phyloP scores from a whole-genome alignment of 2,329 filamentous ascomycete genomes.

The Exophiala sideris region DNA sequence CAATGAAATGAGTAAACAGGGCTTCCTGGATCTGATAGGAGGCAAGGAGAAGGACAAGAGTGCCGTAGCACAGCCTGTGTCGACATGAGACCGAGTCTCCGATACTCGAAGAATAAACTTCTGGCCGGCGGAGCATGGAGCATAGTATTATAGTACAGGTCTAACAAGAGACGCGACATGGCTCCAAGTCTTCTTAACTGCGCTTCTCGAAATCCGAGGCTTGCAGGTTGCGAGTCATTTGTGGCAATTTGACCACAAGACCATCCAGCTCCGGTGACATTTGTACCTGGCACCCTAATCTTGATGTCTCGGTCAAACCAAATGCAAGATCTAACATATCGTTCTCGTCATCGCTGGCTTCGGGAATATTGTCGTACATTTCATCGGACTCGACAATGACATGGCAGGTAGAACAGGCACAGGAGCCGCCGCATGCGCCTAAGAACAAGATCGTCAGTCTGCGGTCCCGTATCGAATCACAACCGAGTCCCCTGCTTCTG shows the following conservation, averaged over 20 bases:
- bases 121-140: conserved; percentile 14
- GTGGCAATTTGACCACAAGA: conserved; percentile 76
- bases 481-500: background rate
- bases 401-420: conserved; percentile 90
- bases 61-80: background rate
- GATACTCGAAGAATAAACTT: no score
- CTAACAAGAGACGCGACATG: background rate
- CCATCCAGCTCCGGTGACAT: conserved; percentile 92
- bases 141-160: conserved; percentile 18
- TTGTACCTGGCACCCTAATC: conserved; percentile 83
- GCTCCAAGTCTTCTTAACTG: background rate
- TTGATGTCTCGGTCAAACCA: conserved; percentile 78
- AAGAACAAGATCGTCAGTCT: conserved; percentile 4
- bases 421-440: conserved; percentile 89
- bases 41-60: conserved; percentile 42
- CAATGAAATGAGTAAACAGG: conserved; percentile 95
- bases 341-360: conserved; percentile 77
- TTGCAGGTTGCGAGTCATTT: conserved; percentile 94
- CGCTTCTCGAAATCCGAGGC: conserved; percentile 73
- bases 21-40: conserved; percentile 85
- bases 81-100: no score
- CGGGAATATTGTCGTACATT: conserved; percentile 73
- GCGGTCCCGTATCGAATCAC: background rate
- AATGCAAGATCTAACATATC: conserved; percentile 91
- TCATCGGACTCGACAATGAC: conserved; percentile 74